Evolutionary conservation across 2,329 filamentous ascomycete species (phyloP).

Genomic region (Penicillium paneum): DNA sequence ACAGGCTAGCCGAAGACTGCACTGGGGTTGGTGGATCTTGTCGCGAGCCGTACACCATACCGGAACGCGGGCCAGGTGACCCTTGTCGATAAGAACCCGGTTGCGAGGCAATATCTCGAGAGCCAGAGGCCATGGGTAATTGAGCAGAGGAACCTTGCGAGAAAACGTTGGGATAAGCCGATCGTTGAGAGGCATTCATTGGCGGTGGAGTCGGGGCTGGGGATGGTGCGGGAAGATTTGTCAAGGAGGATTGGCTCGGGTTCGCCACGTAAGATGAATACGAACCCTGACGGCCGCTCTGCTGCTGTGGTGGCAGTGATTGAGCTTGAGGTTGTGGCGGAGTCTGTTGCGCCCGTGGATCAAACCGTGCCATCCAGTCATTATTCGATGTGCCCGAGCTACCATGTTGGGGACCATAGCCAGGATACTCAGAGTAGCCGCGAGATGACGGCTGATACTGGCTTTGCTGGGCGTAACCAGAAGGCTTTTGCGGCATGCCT

Average conservation of each 20-base stretch:
- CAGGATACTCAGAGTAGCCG: conserved; percentile 33
- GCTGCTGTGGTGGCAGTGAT: conserved; percentile 22
- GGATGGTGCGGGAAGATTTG: conserved; percentile 31
- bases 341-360: conserved; percentile 37
- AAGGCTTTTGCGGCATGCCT: conserved; percentile 23
- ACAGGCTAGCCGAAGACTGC: conserved; percentile 29
- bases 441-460: conserved; percentile 31
- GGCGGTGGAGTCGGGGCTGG: conserved; percentile 35
- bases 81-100: conserved; percentile 21
- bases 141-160: conserved; percentile 29
- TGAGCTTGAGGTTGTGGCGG: conserved; percentile 20
- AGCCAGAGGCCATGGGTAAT: conserved; percentile 20
- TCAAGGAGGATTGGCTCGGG: conserved; percentile 26
- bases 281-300: conserved; percentile 27
- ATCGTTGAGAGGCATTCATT: conserved; percentile 29
- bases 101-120: conserved; percentile 33
- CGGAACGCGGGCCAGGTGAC: conserved; percentile 34
- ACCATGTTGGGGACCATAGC: conserved; percentile 28
- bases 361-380: conserved; percentile 45
- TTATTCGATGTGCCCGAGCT: conserved; percentile 30
- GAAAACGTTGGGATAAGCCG: conserved; percentile 30
- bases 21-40: conserved; percentile 32
- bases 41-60: conserved; percentile 31
- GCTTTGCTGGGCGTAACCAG: conserved; percentile 28
- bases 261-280: conserved; percentile 30